Percentiles rank a stretch among this genome's conserved stretches.
Evolutionary conservation across 2,329 filamentous ascomycete genomes (phyloP).

Genomic region (Biscogniauxia marginata): DNA sequence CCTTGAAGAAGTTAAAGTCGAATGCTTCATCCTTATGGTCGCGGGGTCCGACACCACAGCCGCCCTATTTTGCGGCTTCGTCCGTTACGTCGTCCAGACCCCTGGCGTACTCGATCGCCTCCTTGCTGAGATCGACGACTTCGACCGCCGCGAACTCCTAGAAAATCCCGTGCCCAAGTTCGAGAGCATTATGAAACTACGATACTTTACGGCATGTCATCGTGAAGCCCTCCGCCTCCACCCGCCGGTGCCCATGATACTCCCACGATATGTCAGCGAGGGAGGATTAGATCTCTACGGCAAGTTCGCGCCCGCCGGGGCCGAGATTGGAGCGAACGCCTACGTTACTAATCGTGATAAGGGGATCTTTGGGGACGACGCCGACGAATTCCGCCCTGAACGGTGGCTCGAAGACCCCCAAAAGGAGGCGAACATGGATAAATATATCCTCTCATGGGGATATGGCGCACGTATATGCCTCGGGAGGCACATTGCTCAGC

Average conservation of each 20-base stretch:
- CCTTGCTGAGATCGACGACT: no score
- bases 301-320: slow-evolving; percentile 34
- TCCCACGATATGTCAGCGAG: slow-evolving; percentile 42
- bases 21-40: no score
- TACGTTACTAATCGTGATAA: slow-evolving; percentile 46
- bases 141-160: no score
- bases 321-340: slow-evolving; percentile 46
- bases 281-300: slow-evolving; percentile 32
- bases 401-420: slow-evolving; percentile 46
- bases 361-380: slow-evolving; percentile 41
- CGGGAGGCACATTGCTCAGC: slow-evolving; percentile 49
- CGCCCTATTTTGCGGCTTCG: no score
- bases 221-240: slow-evolving; percentile 50
- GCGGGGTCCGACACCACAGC: no score
- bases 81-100: no score
- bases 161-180: slow-evolving; percentile 34
- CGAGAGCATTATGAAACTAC: slow-evolving; percentile 38
- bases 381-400: slow-evolving; percentile 46
- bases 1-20: no score
- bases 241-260: slow-evolving; percentile 50
- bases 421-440: slow-evolving; percentile 41
- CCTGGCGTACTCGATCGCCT: no score
- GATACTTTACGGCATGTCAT: slow-evolving; percentile 50
- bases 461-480: slow-evolving; percentile 48
- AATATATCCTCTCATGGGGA: slow-evolving; percentile 50